Conservation (phyloP, 495 filamentous ascomycete species). For the Aspergillus biplanus region DNA sequence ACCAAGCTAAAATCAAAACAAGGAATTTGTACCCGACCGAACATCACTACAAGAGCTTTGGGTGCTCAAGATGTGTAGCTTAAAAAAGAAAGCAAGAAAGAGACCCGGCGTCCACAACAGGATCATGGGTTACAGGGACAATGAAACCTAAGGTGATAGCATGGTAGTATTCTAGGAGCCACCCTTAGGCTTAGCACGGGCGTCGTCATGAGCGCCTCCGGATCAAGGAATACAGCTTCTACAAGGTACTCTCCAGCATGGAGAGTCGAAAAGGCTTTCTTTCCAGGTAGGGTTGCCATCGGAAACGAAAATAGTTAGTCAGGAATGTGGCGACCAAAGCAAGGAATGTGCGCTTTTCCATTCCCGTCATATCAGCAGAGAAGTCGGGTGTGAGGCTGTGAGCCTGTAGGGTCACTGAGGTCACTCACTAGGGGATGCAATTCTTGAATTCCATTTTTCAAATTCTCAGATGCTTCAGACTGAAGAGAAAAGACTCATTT, state of each 20-base stretch:
- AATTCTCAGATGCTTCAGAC: no score
- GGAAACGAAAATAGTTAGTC: background rate
- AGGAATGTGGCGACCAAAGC: background rate
- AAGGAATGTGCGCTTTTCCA: background rate
- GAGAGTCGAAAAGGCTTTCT: background rate
- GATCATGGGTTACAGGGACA: no score
- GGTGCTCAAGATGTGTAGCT: no score
- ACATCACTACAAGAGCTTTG: slow-evolving; percentile 49
- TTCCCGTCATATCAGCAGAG: background rate
- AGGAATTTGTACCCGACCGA: slow-evolving; percentile 63
- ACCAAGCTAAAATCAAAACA: slow-evolving; percentile 69
- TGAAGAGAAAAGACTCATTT: no score
- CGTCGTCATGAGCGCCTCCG: background rate
- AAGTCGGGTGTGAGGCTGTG: background rate
- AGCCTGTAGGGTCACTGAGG: background rate
- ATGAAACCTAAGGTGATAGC: no score
- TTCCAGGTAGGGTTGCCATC: background rate
- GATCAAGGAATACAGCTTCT: background rate
- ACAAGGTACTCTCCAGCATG: background rate
- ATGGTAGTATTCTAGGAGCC: no score
- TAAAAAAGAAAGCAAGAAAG: no score
- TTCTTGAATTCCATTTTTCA: background rate
- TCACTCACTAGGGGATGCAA: background rate
- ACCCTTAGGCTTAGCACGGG: no score
- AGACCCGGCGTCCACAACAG: no score